Evolutionary conservation across 805 yeast species (phyloP), one percentile per base, ranked within the genome.

Genomic region (Zygoascus flipseniorum): DNA sequence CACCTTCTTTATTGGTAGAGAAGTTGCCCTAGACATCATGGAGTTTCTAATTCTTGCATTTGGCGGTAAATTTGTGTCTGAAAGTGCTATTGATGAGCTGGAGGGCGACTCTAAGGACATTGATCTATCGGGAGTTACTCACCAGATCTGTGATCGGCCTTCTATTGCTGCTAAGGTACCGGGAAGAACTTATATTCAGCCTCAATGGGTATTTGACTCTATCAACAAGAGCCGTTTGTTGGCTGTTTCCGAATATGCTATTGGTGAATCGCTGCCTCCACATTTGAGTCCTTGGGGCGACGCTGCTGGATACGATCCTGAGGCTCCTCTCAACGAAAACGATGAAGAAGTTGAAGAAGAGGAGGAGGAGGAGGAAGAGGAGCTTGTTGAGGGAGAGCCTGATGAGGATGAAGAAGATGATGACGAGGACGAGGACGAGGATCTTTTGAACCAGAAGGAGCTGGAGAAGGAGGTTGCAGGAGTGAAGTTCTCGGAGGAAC

Each of bases 251-350:
- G 77, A 76, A 52, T 93, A 93, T 66, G 86, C 95, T 45, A 96
- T 97, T 5, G 99, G 99, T 53, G 97, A 92, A 72, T 74, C 88
- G 4, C 76, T 93, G 59, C 99, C 99, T 46, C 97, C 99, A 39
- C 99, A 93, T 71, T 76, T 93, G 64, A 87, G 96, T 51, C 99
- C 99, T 75, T 93, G 99, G 98, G 98, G 98, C 62, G 99, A 93
- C 73, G 79, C 90, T 48, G 89, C 85, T 62, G 85, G 83, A 52
- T 93, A 93, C 72, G 82, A 92, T 70, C 98, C 99, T 63, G 82
- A 77, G 54, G 85, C 80, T 32, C 77, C 67, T 14, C 77, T 65
- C 2, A 80, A 69, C 14, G 79, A 69, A 31, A 81, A 65, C 19
- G 81, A 65, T 18, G 82, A 71, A 14, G 85, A 65, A 1, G 85